phyloP scores from a whole-genome alignment of 495 filamentous ascomycete species.

The Clavariopsis aquatica region DNA sequence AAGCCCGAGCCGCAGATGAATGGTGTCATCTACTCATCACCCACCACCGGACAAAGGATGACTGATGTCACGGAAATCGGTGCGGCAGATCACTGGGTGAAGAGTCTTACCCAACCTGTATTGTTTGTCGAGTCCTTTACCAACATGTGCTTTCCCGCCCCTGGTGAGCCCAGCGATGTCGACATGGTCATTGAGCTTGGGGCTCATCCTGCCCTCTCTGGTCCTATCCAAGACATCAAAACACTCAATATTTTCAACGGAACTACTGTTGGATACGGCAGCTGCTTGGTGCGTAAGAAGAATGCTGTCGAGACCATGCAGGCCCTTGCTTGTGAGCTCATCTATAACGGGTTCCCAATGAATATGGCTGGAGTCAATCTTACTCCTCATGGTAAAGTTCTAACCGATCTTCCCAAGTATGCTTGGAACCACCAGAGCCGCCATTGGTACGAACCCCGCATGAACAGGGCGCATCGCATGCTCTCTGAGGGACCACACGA shows the following conservation, averaged over 20 bases:
- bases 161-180: not conserved
- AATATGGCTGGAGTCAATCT: not conserved
- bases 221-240: not conserved
- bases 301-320: not conserved
- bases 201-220: not conserved
- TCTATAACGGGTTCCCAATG: not conserved
- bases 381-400: not conserved
- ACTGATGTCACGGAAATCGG: conserved; percentile 28
- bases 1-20: not conserved
- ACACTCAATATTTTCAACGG: not conserved
- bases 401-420: not conserved
- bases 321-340: not conserved
- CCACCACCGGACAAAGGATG: conserved; percentile 1
- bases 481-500: conserved; percentile 49
- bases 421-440: not conserved
- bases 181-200: conserved; percentile 12
- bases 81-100: conserved; percentile 21
- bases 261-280: conserved; percentile 26
- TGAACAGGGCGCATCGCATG: conserved; percentile 35
- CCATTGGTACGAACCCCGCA: not conserved
- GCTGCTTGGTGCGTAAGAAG: not conserved
- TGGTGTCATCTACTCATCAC: conserved; percentile 8
- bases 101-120: conserved; percentile 8
- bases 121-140: conserved; percentile 14
- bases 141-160: not conserved